A percentile compares a stretch with the other conserved stretches of the same genome.
Evolutionary conservation across 2,329 filamentous ascomycete species (phyloP).

Genomic region (Pestalotiopsis sp.): DNA sequence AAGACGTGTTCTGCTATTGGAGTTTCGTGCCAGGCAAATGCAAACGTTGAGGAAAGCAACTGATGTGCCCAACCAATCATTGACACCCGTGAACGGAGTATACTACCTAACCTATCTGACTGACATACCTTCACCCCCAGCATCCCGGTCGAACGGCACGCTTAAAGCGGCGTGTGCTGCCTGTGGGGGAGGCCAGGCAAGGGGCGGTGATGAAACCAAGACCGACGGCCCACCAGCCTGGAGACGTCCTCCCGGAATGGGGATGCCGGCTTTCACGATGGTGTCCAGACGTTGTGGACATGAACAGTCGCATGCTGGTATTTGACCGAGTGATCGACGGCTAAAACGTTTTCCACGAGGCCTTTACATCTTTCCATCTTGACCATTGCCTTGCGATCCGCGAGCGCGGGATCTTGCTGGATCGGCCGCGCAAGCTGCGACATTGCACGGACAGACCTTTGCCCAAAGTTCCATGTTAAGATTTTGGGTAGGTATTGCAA

Average conservation of each 20-base stretch:
- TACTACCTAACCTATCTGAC: too few relatives aligned
- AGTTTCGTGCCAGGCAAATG: too few relatives aligned
- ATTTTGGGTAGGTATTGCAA: neutral
- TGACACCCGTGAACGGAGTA: too few relatives aligned
- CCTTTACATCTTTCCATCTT: neutral
- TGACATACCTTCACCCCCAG: too few relatives aligned
- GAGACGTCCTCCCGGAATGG: neutral
- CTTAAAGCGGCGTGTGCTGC: too few relatives aligned
- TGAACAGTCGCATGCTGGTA: too few relatives aligned
- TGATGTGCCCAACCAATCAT: too few relatives aligned
- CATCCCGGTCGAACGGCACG: too few relatives aligned
- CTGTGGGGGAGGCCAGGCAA: neutral
- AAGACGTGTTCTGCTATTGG: too few relatives aligned
- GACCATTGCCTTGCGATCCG: neutral
- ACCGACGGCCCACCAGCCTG: neutral
- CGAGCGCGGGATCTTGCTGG: neutral
- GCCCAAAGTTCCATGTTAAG: neutral
- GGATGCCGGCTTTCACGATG: neutral
- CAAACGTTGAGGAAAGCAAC: too few relatives aligned
- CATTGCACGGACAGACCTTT: neutral
- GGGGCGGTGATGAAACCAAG: neutral
- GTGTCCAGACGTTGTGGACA: neutral
- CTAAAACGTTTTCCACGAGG: neutral
- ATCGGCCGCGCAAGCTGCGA: neutral
- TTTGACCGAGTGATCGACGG: neutral